These are phyloP conservation scores for Ascocoryne sarcoides DNA, from an alignment of 2,329 filamentous ascomycete species.

Conservation along the genomic window DNA sequence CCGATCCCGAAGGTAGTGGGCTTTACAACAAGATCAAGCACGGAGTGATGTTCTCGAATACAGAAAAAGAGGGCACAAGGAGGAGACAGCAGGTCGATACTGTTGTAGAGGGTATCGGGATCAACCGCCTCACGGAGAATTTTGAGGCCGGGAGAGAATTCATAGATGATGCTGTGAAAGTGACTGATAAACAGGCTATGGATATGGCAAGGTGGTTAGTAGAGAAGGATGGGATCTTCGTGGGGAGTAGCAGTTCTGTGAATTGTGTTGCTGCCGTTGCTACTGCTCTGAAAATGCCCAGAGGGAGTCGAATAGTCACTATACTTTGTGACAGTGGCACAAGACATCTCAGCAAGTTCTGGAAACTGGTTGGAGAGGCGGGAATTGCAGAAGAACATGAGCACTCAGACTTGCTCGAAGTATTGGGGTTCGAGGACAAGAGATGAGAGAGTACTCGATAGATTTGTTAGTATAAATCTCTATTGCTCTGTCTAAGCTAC, in stretches of 20 bases:
- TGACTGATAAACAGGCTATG: constrained; percentile 82
- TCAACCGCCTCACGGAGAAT: constrained; percentile 90
- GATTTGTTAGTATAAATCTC: no score
- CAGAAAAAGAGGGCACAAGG: constrained; percentile 84
- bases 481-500: not conserved
- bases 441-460: constrained; percentile 4
- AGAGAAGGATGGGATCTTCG: constrained; percentile 89
- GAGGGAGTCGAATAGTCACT: constrained; percentile 59
- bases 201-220: constrained; percentile 95
- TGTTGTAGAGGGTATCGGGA: constrained; percentile 90
- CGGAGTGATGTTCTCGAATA: constrained; percentile 89
- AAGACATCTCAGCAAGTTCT: constrained; percentile 77
- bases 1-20: constrained; percentile 90
- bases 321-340: constrained; percentile 80
- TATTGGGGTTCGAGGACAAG: constrained; percentile 37
- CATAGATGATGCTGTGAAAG: constrained; percentile 81
- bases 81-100: constrained; percentile 87
- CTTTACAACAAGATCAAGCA: constrained; percentile 86
- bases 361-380: constrained; percentile 62
- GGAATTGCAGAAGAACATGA: constrained; percentile 53
- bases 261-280: constrained; percentile 80
- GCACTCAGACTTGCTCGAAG: constrained; percentile 39
- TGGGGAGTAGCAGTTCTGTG: constrained; percentile 91
- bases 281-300: constrained; percentile 56
- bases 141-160: constrained; percentile 81